A percentile compares a stretch with the other conserved stretches of the same genome.
Conservation (phyloP, 331 rosid species). For the Rhamnella rubrinervis region DNA sequence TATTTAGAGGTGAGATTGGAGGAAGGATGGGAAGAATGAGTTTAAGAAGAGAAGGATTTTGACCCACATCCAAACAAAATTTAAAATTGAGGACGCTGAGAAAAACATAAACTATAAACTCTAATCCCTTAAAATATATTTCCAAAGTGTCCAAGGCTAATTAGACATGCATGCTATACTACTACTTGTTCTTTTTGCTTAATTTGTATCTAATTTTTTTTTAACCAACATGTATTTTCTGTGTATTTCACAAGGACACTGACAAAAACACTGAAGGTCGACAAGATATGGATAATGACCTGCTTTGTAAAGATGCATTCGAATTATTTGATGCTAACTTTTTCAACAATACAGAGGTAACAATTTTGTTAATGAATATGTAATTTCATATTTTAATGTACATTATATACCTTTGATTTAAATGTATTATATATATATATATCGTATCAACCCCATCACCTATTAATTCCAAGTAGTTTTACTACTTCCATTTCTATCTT, state of each 20-base stretch:
- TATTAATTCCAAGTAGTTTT: not conserved
- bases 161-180: no score
- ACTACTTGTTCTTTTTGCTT: no score
- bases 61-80: no score
- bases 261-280: constrained; percentile 26
- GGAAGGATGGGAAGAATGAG: no score
- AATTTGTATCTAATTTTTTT: not conserved
- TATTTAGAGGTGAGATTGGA: no score
- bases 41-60: no score
- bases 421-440: no score
- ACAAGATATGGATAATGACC: constrained; percentile 12
- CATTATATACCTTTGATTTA: no score
- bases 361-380: not conserved
- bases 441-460: not conserved
- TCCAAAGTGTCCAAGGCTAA: no score
- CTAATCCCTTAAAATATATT: no score
- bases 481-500: not conserved
- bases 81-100: no score
- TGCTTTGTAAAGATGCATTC: constrained; percentile 2
- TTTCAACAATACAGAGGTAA: constrained; percentile 52
- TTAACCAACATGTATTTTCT: not conserved
- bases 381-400: not conserved
- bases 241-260: constrained; percentile 42
- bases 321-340: constrained; percentile 62
- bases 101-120: no score